Conservation (phyloP, 441 rosid genomes). For the Populus hybrid region DNA sequence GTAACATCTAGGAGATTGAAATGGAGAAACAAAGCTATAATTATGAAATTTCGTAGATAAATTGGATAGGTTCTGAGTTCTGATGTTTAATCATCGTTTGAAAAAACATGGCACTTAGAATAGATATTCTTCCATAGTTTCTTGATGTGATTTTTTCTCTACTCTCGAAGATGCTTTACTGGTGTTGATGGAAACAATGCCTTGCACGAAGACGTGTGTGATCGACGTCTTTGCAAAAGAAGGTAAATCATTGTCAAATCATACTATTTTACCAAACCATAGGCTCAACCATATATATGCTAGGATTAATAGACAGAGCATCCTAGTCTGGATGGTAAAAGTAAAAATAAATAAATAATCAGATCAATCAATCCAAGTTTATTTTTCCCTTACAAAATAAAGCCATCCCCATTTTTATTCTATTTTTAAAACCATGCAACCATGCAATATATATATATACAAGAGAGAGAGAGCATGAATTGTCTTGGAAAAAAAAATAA, state of each 20-base stretch:
- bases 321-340: too few species aligned
- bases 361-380: too few species aligned
- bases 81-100: background rate
- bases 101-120: background rate
- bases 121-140: background rate
- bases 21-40: background rate
- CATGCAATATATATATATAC: too few species aligned
- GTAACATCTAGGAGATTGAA: conserved; percentile 13
- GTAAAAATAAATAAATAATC: too few species aligned
- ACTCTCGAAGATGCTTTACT: background rate
- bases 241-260: background rate
- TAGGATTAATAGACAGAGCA: too few species aligned
- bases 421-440: too few species aligned
- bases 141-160: background rate
- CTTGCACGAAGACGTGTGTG: background rate
- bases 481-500: too few species aligned
- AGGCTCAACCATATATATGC: too few species aligned
- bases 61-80: background rate
- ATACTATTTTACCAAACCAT: background rate
- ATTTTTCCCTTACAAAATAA: too few species aligned
- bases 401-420: too few species aligned
- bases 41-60: background rate
- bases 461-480: too few species aligned
- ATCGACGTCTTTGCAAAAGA: background rate
- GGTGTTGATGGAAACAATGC: background rate